phyloP scores from a whole-genome alignment of 805 yeast species.

The Schwanniomyces vanrijiae region DNA sequence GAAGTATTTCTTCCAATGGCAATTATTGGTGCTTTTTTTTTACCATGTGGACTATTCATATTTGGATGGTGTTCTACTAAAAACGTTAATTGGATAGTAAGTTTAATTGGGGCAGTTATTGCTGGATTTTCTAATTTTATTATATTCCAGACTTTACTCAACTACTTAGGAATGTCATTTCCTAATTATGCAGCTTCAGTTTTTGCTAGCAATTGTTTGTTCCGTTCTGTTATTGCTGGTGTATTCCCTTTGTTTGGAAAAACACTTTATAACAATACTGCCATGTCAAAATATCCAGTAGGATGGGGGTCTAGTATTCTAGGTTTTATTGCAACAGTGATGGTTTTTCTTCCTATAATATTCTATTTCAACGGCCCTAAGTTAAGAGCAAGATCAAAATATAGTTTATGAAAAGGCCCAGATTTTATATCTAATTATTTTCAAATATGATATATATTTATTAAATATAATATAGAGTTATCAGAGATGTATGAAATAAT shows the following conservation, averaged over 20 bases:
- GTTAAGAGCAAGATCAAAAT: constrained; percentile 43
- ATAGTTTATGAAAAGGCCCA: too few relatives aligned
- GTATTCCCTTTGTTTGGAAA: constrained; percentile 63
- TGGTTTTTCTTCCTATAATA: constrained; percentile 48
- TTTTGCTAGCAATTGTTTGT: constrained; percentile 53
- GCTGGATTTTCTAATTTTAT: constrained; percentile 19
- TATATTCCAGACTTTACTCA: constrained; percentile 49
- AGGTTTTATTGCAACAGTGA: constrained; percentile 42
- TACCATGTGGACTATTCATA: constrained; percentile 31
- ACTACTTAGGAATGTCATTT: constrained; percentile 49
- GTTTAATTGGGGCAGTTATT: constrained; percentile 27
- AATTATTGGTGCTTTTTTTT: constrained; percentile 23
- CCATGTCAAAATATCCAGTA: constrained; percentile 50
- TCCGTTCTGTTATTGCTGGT: constrained; percentile 50
- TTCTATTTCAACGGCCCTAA: constrained; percentile 43
- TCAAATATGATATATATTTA: too few relatives aligned
- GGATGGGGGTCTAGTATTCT: constrained; percentile 56
- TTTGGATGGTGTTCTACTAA: constrained; percentile 49
- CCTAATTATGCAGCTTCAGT: constrained; percentile 54
- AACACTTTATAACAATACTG: constrained; percentile 54
- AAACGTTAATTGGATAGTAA: constrained; percentile 49
- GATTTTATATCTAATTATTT: too few relatives aligned
- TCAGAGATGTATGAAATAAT: too few relatives aligned
- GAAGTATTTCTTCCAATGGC: constrained; percentile 35
- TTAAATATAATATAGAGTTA: too few relatives aligned